A percentile compares a stretch with the other conserved stretches of the same genome.
Conservation (phyloP, 345 rosid genomes). For the Eucalyptus polybractea region DNA sequence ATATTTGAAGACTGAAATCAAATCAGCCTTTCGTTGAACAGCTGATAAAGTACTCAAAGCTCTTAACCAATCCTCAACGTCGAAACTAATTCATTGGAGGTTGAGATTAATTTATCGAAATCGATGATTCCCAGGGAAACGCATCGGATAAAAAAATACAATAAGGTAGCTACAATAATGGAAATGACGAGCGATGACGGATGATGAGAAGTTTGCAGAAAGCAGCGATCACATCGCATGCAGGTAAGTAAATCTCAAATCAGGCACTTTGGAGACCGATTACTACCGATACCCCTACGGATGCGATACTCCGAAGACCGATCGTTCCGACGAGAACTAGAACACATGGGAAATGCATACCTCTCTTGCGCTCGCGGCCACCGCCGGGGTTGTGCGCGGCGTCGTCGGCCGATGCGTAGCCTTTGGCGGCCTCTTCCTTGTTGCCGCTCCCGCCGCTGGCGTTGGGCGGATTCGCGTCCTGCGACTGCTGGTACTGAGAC, state of each 20-base stretch:
- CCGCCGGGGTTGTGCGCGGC: conserved; percentile 32
- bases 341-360: not conserved
- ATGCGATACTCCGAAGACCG: not conserved
- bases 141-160: not conserved
- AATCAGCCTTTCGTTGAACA: not conserved
- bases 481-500: conserved; percentile 59
- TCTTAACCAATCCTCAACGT: not conserved
- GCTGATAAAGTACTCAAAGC: not conserved
- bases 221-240: not conserved
- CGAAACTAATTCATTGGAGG: not conserved
- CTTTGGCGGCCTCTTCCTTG: conserved; percentile 18
- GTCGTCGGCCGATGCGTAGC: conserved; percentile 82
- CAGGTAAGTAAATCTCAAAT: not conserved
- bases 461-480: not conserved
- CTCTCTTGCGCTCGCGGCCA: conserved; percentile 79
- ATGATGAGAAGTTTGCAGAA: not conserved
- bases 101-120: not conserved
- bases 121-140: not conserved
- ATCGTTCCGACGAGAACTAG: not conserved
- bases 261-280: not conserved
- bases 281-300: not conserved
- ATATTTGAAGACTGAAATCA: not conserved
- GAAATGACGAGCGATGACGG: not conserved
- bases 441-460: not conserved
- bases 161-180: not conserved